A percentile compares a stretch with the other conserved stretches of the same genome.
Conservation (phyloP, 306 rosid species). For the Quercus rubra region DNA sequence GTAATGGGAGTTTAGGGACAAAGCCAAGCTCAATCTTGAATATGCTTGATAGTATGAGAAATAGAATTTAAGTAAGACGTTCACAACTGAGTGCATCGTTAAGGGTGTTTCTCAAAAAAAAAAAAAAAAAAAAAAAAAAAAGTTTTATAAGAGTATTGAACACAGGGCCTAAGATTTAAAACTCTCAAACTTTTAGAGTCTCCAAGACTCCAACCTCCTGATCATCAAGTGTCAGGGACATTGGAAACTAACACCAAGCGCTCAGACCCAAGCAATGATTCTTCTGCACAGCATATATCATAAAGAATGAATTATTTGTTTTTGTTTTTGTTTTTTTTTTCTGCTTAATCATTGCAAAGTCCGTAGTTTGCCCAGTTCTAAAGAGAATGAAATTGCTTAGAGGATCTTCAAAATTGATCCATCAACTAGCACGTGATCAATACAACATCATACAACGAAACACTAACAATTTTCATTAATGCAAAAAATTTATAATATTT, state of each 20-base stretch:
- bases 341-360: no score
- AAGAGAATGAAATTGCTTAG: not conserved
- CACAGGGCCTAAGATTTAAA: not conserved
- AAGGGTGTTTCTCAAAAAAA: not conserved
- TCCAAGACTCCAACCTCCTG: no score
- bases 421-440: not conserved
- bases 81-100: not conserved
- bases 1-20: no score
- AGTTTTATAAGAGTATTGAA: no score
- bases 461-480: not conserved
- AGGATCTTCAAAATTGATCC: not conserved
- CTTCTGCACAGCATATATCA: not conserved
- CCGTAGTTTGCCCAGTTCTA: not conserved
- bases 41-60: not conserved
- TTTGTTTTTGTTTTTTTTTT: no score
- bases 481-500: not conserved
- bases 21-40: not conserved
- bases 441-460: not conserved
- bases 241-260: not conserved
- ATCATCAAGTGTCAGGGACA: not conserved
- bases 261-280: not conserved
- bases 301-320: no score
- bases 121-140: no score
- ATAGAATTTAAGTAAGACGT: not conserved
- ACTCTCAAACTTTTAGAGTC: not conserved